Percentiles rank a stretch among this genome's conserved stretches.
Evolutionary conservation across 1,139 yeast species (phyloP).

Genomic region (Scheffersomyces quercinus): DNA sequence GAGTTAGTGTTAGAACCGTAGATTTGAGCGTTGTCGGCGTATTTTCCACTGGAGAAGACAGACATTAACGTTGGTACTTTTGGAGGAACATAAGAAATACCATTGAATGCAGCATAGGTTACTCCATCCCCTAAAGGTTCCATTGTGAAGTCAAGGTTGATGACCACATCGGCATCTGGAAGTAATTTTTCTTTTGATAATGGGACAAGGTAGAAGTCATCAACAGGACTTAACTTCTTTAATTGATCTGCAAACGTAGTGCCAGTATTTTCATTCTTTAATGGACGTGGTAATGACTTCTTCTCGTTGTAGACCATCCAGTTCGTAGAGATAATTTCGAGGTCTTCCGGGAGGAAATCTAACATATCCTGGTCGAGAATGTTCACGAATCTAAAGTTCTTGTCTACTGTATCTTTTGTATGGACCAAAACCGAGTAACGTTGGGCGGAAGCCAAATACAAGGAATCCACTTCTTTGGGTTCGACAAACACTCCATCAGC

Average conservation of each 20-base stretch:
- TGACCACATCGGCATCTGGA: constrained; percentile 61
- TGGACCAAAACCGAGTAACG: constrained; percentile 62
- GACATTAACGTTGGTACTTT: constrained; percentile 66
- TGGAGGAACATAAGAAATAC: constrained; percentile 61
- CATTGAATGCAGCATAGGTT: constrained; percentile 75
- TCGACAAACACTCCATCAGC: constrained; percentile 71
- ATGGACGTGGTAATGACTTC: constrained; percentile 18
- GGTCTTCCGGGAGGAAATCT: constrained; percentile 57
- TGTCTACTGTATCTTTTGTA: constrained; percentile 43
- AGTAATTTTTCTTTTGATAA: constrained; percentile 38
- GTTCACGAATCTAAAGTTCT: constrained; percentile 64
- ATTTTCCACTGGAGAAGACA: constrained; percentile 50
- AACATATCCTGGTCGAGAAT: constrained; percentile 65
- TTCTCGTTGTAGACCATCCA: constrained; percentile 50
- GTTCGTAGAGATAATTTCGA: constrained; percentile 55
- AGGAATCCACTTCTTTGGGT: constrained; percentile 54
- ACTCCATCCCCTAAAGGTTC: constrained; percentile 70
- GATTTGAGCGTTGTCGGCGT: constrained; percentile 47
- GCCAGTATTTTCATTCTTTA: constrained; percentile 9
- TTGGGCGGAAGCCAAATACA: constrained; percentile 72
- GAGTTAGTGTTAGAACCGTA: constrained; percentile 72
- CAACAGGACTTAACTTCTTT: constrained; percentile 27
- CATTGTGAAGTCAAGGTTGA: constrained; percentile 63
- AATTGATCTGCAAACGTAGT: constrained; percentile 23
- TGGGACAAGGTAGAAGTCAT: constrained; percentile 61